Percentiles rank a stretch among this genome's conserved stretches.
Evolutionary conservation across 1,139 yeast genomes (phyloP).

Genomic region (Yamadazyma siamensis): DNA sequence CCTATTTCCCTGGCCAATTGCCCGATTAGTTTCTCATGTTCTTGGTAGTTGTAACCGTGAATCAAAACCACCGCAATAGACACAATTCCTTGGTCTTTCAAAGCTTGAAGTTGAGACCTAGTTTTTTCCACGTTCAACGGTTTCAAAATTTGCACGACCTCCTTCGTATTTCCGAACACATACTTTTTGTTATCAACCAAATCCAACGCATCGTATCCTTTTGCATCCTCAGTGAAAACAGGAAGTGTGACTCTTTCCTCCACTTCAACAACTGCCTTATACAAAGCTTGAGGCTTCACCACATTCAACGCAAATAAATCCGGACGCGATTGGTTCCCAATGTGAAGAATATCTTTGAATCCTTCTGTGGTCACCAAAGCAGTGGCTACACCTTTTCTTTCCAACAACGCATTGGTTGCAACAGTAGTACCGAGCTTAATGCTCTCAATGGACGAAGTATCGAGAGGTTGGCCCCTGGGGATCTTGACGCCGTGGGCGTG

Average conservation of each 20-base stretch:
- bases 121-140: conserved; percentile 36
- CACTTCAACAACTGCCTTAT: conserved; percentile 60
- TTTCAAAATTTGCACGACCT: conserved; percentile 52
- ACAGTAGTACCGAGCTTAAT: conserved; percentile 80
- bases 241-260: conserved; percentile 73
- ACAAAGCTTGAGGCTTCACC: conserved; percentile 53
- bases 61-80: conserved; percentile 67
- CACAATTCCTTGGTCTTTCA: conserved; percentile 55
- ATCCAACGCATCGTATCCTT: conserved; percentile 19
- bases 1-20: conserved; percentile 57
- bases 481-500: conserved; percentile 10
- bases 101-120: conserved; percentile 23
- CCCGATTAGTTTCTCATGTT: conserved; percentile 60
- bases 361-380: conserved; percentile 64
- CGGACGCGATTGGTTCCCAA: conserved; percentile 77
- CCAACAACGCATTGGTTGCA: conserved; percentile 72
- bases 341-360: conserved; percentile 56
- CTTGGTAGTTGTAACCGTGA: conserved; percentile 68
- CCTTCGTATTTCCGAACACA: conserved; percentile 59
- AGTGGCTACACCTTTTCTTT: conserved; percentile 62
- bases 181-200: conserved; percentile 13
- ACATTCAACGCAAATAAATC: conserved; percentile 61
- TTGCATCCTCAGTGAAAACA: conserved; percentile 60
- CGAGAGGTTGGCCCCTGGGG: conserved; percentile 15
- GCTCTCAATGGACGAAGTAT: conserved; percentile 34